Base-by-base conservation (phyloP, 805 yeast species). In the Barnettozyma sp. region DNA sequence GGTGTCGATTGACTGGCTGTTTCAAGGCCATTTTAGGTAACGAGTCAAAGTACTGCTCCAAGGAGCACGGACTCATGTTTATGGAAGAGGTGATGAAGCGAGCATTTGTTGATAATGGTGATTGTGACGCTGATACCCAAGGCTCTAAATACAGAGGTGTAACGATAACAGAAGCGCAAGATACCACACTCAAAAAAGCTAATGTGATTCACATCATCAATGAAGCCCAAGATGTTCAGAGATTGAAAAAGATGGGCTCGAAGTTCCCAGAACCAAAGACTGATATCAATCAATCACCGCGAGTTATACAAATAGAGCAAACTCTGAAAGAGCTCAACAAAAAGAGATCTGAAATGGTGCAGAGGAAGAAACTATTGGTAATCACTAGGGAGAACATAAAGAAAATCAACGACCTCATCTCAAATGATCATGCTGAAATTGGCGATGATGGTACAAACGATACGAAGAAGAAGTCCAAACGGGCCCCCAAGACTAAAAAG, bases 11-110 rank as follows among this genome's bases (percentile, higher is more conserved):
- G 10, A 50, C 55, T 1, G 55, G 51, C 1, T 87, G 97, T 52
- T 66, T 49, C 33, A 61, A 66, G 26, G 80, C 87, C 0, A 73
- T 77, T 5, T 33, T 41, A 4, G 58, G 53, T 2, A 48, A 51
- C 16, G 58, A 55, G 30, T 73, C 86, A 22, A 85, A 87, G 55
- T 87, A 82, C 53, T 87, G 97, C 54, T 60, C 75, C 12, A 69
- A 67, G 15, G 82, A 72, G 18, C 95, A 88, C 56, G 96, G 94
- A 23, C 16, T 45, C 15, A 31, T 25, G 14, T 53, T 30, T 25
- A 39, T 52, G 40, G 36, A 34, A 24, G 10, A n/a, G 1, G 13
- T 30, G 2, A 16, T 47, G 18, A 27, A 35, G 5, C 23, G 31
- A 17, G 20, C 36, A 7, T 30, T 37, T 5, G 16, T 21, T 12